Percentiles rank a stretch among this genome's conserved stretches.
These are phyloP conservation scores for Abelmoschus esculentus DNA, from an alignment of 345 rosid genomes.

Conservation along the genomic window DNA sequence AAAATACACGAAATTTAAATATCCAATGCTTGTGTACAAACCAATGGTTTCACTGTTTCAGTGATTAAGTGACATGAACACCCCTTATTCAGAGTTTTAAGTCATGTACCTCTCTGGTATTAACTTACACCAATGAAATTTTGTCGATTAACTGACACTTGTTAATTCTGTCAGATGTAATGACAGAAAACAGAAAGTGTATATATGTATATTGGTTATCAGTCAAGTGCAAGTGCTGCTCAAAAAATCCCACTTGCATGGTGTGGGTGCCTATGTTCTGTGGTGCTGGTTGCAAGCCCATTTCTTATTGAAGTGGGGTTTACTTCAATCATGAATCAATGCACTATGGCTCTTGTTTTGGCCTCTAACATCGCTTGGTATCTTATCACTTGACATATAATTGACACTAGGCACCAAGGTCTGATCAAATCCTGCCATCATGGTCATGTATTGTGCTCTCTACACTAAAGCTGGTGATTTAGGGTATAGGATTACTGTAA, in stretches of 20 bases:
- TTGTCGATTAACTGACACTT: too few relatives aligned
- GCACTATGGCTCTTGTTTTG: slow-evolving; percentile 5
- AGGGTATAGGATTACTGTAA: neutral
- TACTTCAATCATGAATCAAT: slow-evolving; percentile 8
- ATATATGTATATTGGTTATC: neutral
- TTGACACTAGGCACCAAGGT: neutral
- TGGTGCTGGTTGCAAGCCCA: slow-evolving; percentile 1
- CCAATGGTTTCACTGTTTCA: too few relatives aligned
- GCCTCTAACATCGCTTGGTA: neutral
- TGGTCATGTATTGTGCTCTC: neutral
- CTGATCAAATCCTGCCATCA: neutral
- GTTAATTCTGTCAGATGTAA: neutral
- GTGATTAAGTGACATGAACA: too few relatives aligned
- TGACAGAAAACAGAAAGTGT: neutral
- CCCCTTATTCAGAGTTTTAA: too few relatives aligned
- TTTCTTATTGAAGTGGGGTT: neutral
- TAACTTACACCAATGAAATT: too few relatives aligned
- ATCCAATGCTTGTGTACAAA: neutral
- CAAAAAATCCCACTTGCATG: slow-evolving; percentile 9
- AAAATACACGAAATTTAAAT: neutral
- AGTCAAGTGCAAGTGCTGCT: neutral
- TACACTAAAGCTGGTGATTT: neutral
- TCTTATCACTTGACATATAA: neutral
- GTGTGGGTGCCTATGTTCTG: neutral
- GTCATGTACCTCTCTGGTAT: too few relatives aligned